These are phyloP conservation scores for Solanum infundibuliforme DNA, from an alignment of 257 asterid genomes.

Conservation along the genomic window DNA sequence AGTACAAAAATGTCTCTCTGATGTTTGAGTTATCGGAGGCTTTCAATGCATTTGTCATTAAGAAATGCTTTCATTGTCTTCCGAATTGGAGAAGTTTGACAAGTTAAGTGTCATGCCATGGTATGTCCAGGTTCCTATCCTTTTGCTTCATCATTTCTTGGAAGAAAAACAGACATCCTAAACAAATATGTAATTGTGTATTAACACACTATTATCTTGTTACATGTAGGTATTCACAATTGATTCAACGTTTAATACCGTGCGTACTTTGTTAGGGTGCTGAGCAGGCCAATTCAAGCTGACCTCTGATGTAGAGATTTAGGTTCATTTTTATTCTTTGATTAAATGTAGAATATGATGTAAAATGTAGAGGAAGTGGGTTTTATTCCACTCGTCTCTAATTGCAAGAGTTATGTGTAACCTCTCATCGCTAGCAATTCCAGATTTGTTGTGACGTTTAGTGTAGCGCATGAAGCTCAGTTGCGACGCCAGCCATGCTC, in stretches of 20 bases:
- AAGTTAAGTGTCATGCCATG: constrained; percentile 49
- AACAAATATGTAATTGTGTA: neutral
- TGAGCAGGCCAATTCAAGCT: constrained; percentile 42
- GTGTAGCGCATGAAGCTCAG: neutral
- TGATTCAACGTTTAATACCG: constrained; percentile 67
- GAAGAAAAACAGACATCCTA: neutral
- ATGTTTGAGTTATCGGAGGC: constrained; percentile 94
- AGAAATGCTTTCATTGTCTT: constrained; percentile 50
- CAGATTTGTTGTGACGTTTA: neutral
- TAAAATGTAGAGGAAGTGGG: constrained; percentile 37
- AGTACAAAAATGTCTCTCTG: constrained; percentile 58
- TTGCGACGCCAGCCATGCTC: neutral
- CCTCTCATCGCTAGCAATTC: neutral
- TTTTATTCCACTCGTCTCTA: neutral
- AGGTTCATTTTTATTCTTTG: constrained; percentile 31
- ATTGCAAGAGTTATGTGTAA: neutral
- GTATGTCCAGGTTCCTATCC: constrained; percentile 26
- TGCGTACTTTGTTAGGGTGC: constrained; percentile 21
- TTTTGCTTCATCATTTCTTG: neutral
- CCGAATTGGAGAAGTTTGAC: constrained; percentile 50
- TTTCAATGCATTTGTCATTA: constrained; percentile 63
- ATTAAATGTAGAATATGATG: constrained; percentile 25
- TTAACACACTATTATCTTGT: neutral
- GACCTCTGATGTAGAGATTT: constrained; percentile 29
- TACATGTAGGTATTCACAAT: constrained; percentile 54